Base-by-base conservation (phyloP, 2,329 filamentous ascomycete genomes). In the Plenodomus lindquistii region DNA sequence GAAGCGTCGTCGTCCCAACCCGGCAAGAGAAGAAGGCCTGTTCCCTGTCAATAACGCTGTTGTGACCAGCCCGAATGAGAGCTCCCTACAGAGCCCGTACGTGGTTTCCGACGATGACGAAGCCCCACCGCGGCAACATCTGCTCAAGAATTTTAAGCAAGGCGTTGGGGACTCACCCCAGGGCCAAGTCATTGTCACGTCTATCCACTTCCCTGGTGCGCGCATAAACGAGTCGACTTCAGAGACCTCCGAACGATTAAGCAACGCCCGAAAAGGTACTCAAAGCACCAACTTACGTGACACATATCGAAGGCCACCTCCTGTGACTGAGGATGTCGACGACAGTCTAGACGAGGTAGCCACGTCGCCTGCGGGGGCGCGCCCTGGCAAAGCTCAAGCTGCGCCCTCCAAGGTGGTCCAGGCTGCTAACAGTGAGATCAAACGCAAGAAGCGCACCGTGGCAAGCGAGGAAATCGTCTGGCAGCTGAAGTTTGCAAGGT, bases 161-260 rank as follows among this genome's bases (percentile, higher is more conserved):
- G 63, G 63, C 16, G 46, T 49, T 1, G 15, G 16, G 8, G 27
- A 38, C 31, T 6, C 29, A 24, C n/a, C 27, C 15, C 27, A 31
- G 27, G 9, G 27, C 10, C 27, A 15, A 31, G 27, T 13, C 4
- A 15, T 31, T 20, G 31, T 46, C 16, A 55, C 42, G 15, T 59
- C 60, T 18, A 31, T 13, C 9, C 44, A 57, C 27, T 60, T 63
- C 18, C 42, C 45, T n/a, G 50, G 54, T 9, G 55, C 60, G 39
- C 54, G 52, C 22, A 60, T 66, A 45, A 65, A 64, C 19, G 57
- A 63, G 20, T 66, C 55, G 27, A 31, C 27, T 15, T 31, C 27
- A 31, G 27, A 31, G 27, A 11, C 4, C 15, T 15, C 27, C 9
- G 27, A 15, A 31, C 27, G 9, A 15, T 31, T 13, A 31, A 31